Percentiles rank a stretch among this genome's conserved stretches.
phyloP scores from a whole-genome alignment of 2,329 filamentous ascomycete genomes.

The Penicillium sp. region DNA sequence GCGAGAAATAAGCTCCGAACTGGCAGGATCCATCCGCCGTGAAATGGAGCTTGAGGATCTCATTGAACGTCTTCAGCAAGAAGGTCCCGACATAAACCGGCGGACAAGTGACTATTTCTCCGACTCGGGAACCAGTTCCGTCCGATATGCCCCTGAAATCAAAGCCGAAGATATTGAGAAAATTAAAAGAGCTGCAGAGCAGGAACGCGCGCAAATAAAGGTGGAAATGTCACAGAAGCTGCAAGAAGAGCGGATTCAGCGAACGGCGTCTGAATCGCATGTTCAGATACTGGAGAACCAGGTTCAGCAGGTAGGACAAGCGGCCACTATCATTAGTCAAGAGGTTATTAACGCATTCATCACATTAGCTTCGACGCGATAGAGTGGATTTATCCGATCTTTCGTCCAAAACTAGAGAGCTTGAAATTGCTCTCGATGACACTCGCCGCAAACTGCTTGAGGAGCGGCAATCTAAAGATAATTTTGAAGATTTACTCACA shows the following conservation, averaged over 20 bases:
- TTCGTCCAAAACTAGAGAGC: slow-evolving; percentile 66
- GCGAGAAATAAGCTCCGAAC: slow-evolving; percentile 85
- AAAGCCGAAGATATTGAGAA: slow-evolving; percentile 72
- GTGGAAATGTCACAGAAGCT: slow-evolving; percentile 81
- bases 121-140: slow-evolving; percentile 85
- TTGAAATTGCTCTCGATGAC: slow-evolving; percentile 79
- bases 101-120: slow-evolving; percentile 97
- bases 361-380: slow-evolving; percentile 45
- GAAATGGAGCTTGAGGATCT: slow-evolving; percentile 97
- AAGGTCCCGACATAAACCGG: slow-evolving; percentile 61
- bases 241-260: slow-evolving; percentile 76
- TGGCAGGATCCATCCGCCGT: slow-evolving; percentile 86
- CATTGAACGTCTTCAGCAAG: slow-evolving; percentile 81
- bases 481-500: slow-evolving; percentile 86
- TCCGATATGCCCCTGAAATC: slow-evolving; percentile 66
- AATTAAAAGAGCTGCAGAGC: slow-evolving; percentile 78
- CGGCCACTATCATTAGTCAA: background rate
- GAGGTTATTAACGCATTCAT: slow-evolving; percentile 2
- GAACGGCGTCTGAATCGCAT: slow-evolving; percentile 76
- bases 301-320: slow-evolving; percentile 58
- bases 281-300: slow-evolving; percentile 79
- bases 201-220: slow-evolving; percentile 83
- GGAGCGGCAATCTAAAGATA: slow-evolving; percentile 83
- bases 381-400: slow-evolving; percentile 51
- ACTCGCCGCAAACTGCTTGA: slow-evolving; percentile 77